Conservation (phyloP, 352 stramenopile genomes). For the Globisporangium alternatum region DNA sequence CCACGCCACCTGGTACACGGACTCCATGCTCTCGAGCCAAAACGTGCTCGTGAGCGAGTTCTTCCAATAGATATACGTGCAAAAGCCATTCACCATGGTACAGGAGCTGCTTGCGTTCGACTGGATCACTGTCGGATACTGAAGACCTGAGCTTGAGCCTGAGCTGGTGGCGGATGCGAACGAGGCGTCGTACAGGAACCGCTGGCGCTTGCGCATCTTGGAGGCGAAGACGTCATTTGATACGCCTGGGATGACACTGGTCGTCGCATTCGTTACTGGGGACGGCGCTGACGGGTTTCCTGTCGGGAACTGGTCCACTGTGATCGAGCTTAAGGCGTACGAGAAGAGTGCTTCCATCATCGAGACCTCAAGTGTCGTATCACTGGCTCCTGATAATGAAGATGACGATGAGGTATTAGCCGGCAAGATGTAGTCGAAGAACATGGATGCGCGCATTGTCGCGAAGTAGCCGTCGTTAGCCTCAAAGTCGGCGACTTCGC, state of each 20-base stretch:
- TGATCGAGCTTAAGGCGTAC: slow-evolving; percentile 48
- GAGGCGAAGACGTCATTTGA: slow-evolving; percentile 31
- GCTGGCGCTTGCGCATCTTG: slow-evolving; percentile 35
- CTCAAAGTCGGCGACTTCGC: slow-evolving; percentile 18
- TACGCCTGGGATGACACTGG: slow-evolving; percentile 27
- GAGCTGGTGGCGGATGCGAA: slow-evolving; percentile 8
- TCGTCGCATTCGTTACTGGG: slow-evolving; percentile 13
- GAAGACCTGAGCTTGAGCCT: slow-evolving; percentile 10
- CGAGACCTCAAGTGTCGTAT: slow-evolving; percentile 11
- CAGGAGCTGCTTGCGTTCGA: slow-evolving; percentile 11
- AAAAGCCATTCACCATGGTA: slow-evolving; percentile 16
- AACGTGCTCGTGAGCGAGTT: slow-evolving; percentile 23
- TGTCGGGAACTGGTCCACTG: slow-evolving; percentile 32
- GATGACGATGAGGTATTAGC: neutral
- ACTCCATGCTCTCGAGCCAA: slow-evolving; percentile 56
- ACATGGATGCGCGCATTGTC: slow-evolving; percentile 26
- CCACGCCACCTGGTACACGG: slow-evolving; percentile 36
- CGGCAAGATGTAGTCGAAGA: slow-evolving; percentile 41
- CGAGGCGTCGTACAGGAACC: slow-evolving; percentile 35
- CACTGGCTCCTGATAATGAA: slow-evolving; percentile 5
- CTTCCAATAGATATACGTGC: slow-evolving; percentile 8
- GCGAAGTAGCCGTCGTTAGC: slow-evolving; percentile 16
- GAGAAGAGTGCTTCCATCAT: slow-evolving; percentile 26
- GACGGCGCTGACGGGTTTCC: slow-evolving; percentile 34
- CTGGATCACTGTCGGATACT: slow-evolving; percentile 13